A percentile compares a stretch with the other conserved stretches of the same genome.
These are phyloP conservation scores for Tetratostichococcus sp. DNA, from an alignment of 139 green algal genomes.

Conservation along the genomic window DNA sequence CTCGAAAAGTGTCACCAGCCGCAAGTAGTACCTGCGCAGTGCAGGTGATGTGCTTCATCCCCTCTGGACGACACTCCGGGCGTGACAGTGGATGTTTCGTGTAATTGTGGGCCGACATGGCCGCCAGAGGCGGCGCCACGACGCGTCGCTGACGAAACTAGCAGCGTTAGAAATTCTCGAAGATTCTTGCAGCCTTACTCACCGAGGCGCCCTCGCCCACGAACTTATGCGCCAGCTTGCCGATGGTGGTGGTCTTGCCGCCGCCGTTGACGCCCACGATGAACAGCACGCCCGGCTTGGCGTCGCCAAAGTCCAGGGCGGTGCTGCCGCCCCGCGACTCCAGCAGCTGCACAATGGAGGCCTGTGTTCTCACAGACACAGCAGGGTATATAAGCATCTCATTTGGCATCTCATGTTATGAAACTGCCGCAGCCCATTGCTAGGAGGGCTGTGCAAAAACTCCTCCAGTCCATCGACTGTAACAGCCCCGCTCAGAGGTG, in stretches of 20 bases:
- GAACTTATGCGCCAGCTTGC: slow-evolving; percentile 84
- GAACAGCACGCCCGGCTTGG: slow-evolving; percentile 64
- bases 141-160: too few species aligned
- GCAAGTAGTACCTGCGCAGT: slow-evolving; percentile 74
- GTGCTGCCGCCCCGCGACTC: slow-evolving; percentile 14
- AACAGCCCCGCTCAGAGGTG: too few species aligned
- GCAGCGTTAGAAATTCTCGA: too few species aligned
- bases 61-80: too few species aligned
- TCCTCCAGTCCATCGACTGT: slow-evolving; percentile 10
- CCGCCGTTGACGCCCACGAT: slow-evolving; percentile 97
- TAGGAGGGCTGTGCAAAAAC: too few species aligned
- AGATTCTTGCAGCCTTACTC: background rate
- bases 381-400: too few species aligned
- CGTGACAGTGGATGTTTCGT: too few species aligned
- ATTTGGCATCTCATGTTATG: too few species aligned
- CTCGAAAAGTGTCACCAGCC: slow-evolving; percentile 95
- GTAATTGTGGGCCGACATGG: too few species aligned
- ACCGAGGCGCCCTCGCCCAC: slow-evolving; percentile 54
- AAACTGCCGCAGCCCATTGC: too few species aligned
- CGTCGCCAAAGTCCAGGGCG: slow-evolving; percentile 38
- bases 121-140: too few species aligned
- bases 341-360: slow-evolving; percentile 41
- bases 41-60: background rate
- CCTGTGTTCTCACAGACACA: too few species aligned
- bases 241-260: slow-evolving; percentile 96